These are phyloP conservation scores for Leishmania mexicana DNA, from an alignment of 208 protist genomes.

Conservation along the genomic window DNA sequence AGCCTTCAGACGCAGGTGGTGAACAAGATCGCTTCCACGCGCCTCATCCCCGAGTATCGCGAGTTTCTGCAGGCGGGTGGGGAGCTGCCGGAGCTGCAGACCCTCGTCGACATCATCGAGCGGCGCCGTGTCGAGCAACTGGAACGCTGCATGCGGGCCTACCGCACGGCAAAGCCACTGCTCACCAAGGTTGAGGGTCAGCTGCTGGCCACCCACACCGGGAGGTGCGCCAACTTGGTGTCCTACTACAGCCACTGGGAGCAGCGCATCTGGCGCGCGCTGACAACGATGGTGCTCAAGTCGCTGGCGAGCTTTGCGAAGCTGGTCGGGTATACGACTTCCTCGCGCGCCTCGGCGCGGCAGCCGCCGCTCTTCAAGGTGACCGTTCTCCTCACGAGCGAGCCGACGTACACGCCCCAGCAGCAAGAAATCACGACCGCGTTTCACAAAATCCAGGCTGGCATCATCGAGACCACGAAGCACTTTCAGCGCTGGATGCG, in stretches of 20 bases:
- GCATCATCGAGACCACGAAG: constrained; percentile 95
- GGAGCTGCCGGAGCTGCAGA: constrained; percentile 92
- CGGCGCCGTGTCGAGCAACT: constrained; percentile 72
- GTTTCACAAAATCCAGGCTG: constrained; percentile 92
- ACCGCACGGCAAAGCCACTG: constrained; percentile 94
- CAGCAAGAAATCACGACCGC: constrained; percentile 93
- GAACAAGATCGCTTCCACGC: constrained; percentile 87
- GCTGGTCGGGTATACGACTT: constrained; percentile 82
- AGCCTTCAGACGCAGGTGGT: constrained; percentile 94
- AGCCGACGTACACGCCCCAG: constrained; percentile 93
- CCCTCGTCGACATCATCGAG: constrained; percentile 93
- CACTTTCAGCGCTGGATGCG: constrained; percentile 96
- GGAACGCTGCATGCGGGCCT: constrained; percentile 91
- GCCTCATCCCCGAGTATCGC: constrained; percentile 82
- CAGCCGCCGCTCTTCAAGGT: constrained; percentile 94
- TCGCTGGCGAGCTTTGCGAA: constrained; percentile 88
- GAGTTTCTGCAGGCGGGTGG: constrained; percentile 78
- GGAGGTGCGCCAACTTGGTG: constrained; percentile 85
- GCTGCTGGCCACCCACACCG: constrained; percentile 91
- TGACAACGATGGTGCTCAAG: constrained; percentile 91
- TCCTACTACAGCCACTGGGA: constrained; percentile 98
- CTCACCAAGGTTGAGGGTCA: constrained; percentile 96
- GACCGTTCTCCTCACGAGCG: constrained; percentile 89
- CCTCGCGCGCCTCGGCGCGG: constrained; percentile 27
- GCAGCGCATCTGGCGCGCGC: constrained; percentile 92